Percentiles rank a stretch among this genome's conserved stretches.
phyloP scores from a whole-genome alignment of 768 basidiomycete genomes.

The Auricularia heimuer region DNA sequence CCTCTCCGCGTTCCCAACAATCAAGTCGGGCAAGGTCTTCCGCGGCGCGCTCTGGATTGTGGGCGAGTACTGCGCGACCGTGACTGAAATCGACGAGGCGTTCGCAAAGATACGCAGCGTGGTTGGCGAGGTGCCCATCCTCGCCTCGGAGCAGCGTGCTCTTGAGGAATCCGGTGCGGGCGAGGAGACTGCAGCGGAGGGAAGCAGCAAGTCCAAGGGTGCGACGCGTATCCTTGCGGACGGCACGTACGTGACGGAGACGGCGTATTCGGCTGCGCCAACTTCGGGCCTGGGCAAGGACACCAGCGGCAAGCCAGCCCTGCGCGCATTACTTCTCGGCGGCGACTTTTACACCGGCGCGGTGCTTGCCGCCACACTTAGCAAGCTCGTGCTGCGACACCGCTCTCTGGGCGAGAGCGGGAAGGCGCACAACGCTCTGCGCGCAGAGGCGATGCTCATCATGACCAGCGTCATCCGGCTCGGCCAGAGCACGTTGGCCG shows the following conservation, averaged over 20 bases:
- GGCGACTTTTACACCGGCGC: conserved; percentile 97
- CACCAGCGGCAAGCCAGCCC: conserved; percentile 60
- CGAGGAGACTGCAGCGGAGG: conserved; percentile 38
- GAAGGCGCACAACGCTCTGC: conserved; percentile 56
- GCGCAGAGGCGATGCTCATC: conserved; percentile 96
- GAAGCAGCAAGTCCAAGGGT: conserved; percentile 36
- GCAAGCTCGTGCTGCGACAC: conserved; percentile 82
- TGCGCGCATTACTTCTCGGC: conserved; percentile 81
- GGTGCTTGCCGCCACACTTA: conserved; percentile 79
- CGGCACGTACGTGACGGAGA: conserved; percentile 97
- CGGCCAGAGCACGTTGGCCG: conserved; percentile 91
- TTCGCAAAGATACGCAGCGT: conserved; percentile 76
- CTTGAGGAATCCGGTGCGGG: conserved; percentile 62
- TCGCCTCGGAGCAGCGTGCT: conserved; percentile 77
- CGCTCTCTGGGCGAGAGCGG: conserved; percentile 40
- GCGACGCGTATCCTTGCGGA: conserved; percentile 83
- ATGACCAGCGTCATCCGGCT: conserved; percentile 97
- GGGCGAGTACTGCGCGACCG: conserved; percentile 76
- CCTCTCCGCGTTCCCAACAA: conserved; percentile 66
- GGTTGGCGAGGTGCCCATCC: conserved; percentile 93
- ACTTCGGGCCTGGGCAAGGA: conserved; percentile 29
- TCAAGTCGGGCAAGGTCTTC: conserved; percentile 96
- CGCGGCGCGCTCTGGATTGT: conserved; percentile 95
- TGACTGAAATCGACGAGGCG: conserved; percentile 59
- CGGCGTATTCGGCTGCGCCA: conserved; percentile 57